A percentile compares a stretch with the other conserved stretches of the same genome.
Evolutionary conservation across 2,329 filamentous ascomycete species (phyloP).

Genomic region (Verticillium zaregamsianum): DNA sequence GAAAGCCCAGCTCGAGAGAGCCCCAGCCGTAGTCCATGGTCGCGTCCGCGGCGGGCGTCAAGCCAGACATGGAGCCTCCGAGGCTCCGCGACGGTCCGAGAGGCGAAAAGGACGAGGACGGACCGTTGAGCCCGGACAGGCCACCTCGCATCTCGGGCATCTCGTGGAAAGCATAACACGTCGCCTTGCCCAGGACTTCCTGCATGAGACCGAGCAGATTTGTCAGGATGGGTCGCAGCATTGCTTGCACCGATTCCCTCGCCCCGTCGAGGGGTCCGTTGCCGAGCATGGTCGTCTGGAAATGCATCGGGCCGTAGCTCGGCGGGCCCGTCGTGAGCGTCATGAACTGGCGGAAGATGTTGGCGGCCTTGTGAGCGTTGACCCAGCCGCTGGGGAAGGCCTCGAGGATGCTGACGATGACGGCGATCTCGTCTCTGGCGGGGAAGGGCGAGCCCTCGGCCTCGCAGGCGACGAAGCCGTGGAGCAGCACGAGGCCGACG

Average conservation of each 20-base stretch:
- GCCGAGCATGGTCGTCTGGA: background rate
- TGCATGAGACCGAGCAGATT: constrained; percentile 22
- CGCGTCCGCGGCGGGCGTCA: constrained; percentile 5
- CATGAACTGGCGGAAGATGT: constrained; percentile 27
- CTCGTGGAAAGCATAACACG: constrained; percentile 19
- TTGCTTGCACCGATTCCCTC: constrained; percentile 14
- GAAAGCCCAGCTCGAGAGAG: constrained; percentile 10
- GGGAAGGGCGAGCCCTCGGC: constrained; percentile 18
- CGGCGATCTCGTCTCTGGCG: constrained; percentile 28
- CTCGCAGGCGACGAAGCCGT: constrained; percentile 28
- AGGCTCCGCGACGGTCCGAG: constrained; percentile 5
- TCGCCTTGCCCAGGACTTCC: constrained; percentile 28
- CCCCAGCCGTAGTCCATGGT: constrained; percentile 12
- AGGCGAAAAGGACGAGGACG: constrained; percentile 8
- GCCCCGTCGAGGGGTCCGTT: constrained; percentile 2
- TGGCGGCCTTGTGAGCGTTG: constrained; percentile 27
- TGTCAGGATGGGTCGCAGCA: constrained; percentile 14
- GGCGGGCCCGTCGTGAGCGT: constrained; percentile 13
- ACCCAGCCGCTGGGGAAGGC: constrained; percentile 31
- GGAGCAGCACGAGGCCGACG: constrained; percentile 31
- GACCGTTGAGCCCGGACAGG: background rate
- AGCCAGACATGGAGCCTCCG: background rate
- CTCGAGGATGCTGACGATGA: constrained; percentile 29
- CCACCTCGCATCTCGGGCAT: constrained; percentile 10
- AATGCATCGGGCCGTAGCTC: constrained; percentile 13